Evolutionary conservation across 2,329 filamentous ascomycete species (phyloP).

Genomic region (Fusarium metavorans): DNA sequence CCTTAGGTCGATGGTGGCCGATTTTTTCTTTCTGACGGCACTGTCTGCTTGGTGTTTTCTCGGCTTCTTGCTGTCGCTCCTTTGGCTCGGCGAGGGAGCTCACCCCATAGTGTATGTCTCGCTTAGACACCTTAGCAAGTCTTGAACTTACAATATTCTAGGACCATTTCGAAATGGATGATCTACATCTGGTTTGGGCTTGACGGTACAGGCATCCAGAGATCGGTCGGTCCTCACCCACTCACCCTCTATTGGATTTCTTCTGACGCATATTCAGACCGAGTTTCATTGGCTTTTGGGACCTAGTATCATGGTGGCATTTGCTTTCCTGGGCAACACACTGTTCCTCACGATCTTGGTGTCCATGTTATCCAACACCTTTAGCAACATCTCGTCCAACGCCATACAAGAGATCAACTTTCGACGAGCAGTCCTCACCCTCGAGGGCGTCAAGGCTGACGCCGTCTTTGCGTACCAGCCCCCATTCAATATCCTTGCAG

Average conservation of each 20-base stretch:
- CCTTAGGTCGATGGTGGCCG: conserved; percentile 84
- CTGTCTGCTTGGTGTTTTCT: conserved; percentile 86
- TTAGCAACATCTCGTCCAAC: conserved; percentile 80
- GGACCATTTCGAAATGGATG: conserved; percentile 89
- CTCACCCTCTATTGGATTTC: too few species aligned
- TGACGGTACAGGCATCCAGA: conserved; percentile 75
- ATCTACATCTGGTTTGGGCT: conserved; percentile 93
- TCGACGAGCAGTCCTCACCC: conserved; percentile 81
- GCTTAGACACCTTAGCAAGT: not conserved
- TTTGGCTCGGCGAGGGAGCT: conserved; percentile 78
- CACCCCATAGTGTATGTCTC: conserved; percentile 67
- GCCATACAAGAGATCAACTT: conserved; percentile 88
- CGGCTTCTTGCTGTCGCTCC: conserved; percentile 82
- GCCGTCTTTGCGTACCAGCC: conserved; percentile 86
- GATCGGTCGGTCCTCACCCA: conserved; percentile 56
- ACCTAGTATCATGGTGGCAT: conserved; percentile 83
- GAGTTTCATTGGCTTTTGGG: conserved; percentile 86
- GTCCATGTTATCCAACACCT: conserved; percentile 87
- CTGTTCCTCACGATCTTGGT: conserved; percentile 91
- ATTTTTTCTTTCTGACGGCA: conserved; percentile 82
- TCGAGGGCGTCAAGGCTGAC: conserved; percentile 88
- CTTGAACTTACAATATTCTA: conserved; percentile 40
- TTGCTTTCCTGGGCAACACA: conserved; percentile 88
- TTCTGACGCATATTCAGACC: conserved; percentile 51
- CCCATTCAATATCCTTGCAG: conserved; percentile 84